Conservation (phyloP, 306 rosid genomes). For the Pachyrhizus erosus region DNA sequence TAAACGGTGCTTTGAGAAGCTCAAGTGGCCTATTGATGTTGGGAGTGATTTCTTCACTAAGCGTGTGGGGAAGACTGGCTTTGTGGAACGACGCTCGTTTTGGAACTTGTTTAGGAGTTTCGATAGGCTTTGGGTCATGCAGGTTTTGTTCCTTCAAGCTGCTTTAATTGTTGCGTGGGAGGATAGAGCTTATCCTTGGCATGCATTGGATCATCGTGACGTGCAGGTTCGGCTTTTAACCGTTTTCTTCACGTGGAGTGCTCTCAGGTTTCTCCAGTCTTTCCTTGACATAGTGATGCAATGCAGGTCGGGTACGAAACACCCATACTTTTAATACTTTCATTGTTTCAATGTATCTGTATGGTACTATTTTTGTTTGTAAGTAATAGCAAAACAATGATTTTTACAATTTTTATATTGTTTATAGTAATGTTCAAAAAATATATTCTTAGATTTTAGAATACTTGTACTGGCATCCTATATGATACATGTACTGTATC, state of each 20-base stretch:
- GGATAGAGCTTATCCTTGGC: slow-evolving; percentile 60
- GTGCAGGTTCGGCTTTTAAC: slow-evolving; percentile 67
- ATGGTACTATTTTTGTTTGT: no score
- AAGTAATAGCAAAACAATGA: not conserved
- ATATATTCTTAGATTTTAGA: not conserved
- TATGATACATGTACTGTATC: no score
- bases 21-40: slow-evolving; percentile 77
- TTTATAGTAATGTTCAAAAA: not conserved
- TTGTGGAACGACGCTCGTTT: slow-evolving; percentile 85
- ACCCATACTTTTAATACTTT: not conserved
- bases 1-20: slow-evolving; percentile 68
- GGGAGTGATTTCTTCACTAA: slow-evolving; percentile 56
- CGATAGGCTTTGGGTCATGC: slow-evolving; percentile 85
- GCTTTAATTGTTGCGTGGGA: slow-evolving; percentile 79
- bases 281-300: slow-evolving; percentile 78
- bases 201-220: slow-evolving; percentile 47
- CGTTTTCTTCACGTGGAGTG: slow-evolving; percentile 80
- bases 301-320: slow-evolving; percentile 35
- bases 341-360: not conserved
- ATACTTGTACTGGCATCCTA: no score
- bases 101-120: slow-evolving; percentile 88
- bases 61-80: slow-evolving; percentile 82
- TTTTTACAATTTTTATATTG: not conserved
- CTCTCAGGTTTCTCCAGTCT: slow-evolving; percentile 71
- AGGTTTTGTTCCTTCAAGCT: slow-evolving; percentile 76